Evolutionary conservation across 2,329 filamentous ascomycete species (phyloP), one percentile per base, ranked within the genome.

Genomic region (Ilyonectria destructans): DNA sequence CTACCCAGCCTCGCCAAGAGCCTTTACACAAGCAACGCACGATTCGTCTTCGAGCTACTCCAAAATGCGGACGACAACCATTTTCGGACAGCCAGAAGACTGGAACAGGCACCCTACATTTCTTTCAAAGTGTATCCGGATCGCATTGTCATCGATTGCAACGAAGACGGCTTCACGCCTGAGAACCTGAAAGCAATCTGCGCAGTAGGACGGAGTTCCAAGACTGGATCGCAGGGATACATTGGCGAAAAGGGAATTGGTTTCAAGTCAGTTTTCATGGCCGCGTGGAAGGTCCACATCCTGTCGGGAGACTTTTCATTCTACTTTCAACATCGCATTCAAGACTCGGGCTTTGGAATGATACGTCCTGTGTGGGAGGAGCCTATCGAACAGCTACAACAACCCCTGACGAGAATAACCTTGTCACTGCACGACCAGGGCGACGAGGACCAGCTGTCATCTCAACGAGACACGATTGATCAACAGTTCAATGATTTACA

Each of bases 61-160:
- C 68, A 68, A 23, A 69, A 68, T 49, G 68, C 68, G 1, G 68
- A 69, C 13, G 60, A 64, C 31, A 59, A 59, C 12, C n/a, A 17
- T 7, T 69, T 52, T 17, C 3, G 3, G 3, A 7, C 9, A 19
- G 56, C 59, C 6, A 6, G 10, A 49, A 10, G n/a, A 2, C 48
- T 43, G 21, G 46, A 21, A 6, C 40, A 55, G 33, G 6, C 40
- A 3, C 58, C 65, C 3, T 67, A 62, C 31, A 13, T 64, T 15
- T 33, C 43, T n/a, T 68, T 67, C 46, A 45, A 43, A 21, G 21
- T 65, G 43, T 19, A 35, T 13, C 3, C 19, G 0, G 60, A 65
- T 40, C 62, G 15, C 1, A 23, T 68, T 9, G 31, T 68, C 10
- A 15, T 69, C 23, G 65, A 69, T 7, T 68, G 65, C 26, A 68